A percentile compares a stretch with the other conserved stretches of the same genome.
phyloP scores from a whole-genome alignment of 306 rosid genomes.

The Medicago truncatula region DNA sequence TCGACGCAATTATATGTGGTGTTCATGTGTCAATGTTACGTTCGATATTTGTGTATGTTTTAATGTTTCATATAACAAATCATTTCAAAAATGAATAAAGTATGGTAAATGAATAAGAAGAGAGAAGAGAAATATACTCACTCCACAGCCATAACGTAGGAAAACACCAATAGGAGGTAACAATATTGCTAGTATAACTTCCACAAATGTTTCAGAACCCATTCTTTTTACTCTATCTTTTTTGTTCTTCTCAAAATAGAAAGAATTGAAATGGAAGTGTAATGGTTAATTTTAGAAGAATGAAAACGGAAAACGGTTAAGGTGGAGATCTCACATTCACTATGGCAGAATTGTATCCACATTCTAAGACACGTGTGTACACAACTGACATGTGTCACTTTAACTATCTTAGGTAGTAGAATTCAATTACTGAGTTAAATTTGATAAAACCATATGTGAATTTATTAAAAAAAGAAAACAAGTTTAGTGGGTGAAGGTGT shows the following conservation, averaged over 20 bases:
- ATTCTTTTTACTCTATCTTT: not conserved
- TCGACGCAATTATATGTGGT: too few relatives aligned
- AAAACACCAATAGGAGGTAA: conserved; percentile 80
- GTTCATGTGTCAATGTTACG: too few relatives aligned
- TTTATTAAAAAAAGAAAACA: too few relatives aligned
- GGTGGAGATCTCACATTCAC: not conserved
- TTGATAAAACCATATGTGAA: too few relatives aligned
- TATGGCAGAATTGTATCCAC: not conserved
- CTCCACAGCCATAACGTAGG: conserved; percentile 74
- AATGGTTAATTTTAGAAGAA: not conserved
- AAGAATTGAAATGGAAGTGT: not conserved
- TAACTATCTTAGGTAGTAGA: not conserved
- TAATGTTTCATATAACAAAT: not conserved
- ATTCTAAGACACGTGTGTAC: not conserved
- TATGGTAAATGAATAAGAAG: not conserved
- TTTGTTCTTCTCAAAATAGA: conserved; percentile 7
- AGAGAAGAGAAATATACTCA: conserved; percentile 8
- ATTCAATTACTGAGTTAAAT: too few relatives aligned
- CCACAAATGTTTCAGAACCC: conserved; percentile 73
- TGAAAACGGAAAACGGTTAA: conserved; percentile 1
- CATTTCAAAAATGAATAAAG: not conserved
- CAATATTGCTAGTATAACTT: conserved; percentile 62
- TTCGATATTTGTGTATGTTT: not conserved
- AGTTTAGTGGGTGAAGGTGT: too few relatives aligned
- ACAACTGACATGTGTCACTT: not conserved